phyloP scores from a whole-genome alignment of 2,329 filamentous ascomycete genomes.

The Mycogone perniciosa region DNA sequence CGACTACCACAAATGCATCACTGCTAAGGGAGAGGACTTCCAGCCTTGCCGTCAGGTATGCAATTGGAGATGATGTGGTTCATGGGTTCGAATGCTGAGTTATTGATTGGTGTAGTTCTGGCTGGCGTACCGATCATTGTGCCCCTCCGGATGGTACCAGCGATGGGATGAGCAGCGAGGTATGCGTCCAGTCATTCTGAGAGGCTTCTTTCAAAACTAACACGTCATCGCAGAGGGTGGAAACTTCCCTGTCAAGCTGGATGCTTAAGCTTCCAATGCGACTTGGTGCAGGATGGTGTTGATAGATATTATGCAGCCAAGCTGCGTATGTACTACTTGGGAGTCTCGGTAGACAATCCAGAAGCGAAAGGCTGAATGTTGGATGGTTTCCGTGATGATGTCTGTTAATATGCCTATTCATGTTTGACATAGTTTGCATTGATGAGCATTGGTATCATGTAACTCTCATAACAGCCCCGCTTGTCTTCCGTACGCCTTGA shows the following conservation, averaged over 20 bases:
- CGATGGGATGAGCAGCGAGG: constrained; percentile 98
- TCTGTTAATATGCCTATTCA: constrained; percentile 1
- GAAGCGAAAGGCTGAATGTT: constrained; percentile 18
- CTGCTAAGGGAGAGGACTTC: constrained; percentile 98
- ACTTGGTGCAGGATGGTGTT: constrained; percentile 19
- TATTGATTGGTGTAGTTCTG: constrained; percentile 61
- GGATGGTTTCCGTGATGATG: not conserved
- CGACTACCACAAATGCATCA: constrained; percentile 99
- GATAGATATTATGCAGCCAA: constrained; percentile 27
- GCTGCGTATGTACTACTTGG: constrained; percentile 34
- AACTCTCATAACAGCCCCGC: not conserved
- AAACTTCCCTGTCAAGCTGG: constrained; percentile 61
- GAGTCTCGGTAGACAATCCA: constrained; percentile 25
- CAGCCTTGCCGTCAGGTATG: constrained; percentile 90
- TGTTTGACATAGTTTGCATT: constrained; percentile 5
- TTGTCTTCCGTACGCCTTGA: not conserved
- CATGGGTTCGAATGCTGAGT: not conserved
- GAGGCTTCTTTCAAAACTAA: constrained; percentile 15
- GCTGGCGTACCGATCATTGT: constrained; percentile 93
- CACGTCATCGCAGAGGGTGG: constrained; percentile 47
- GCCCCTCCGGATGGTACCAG: constrained; percentile 88
- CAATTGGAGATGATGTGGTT: not conserved
- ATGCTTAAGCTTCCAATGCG: constrained; percentile 41
- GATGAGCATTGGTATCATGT: constrained; percentile 6
- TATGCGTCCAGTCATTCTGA: constrained; percentile 40